These are phyloP conservation scores for Sporisorium graminicola DNA, from an alignment of 1,284 basidiomycete genomes.

Conservation along the genomic window DNA sequence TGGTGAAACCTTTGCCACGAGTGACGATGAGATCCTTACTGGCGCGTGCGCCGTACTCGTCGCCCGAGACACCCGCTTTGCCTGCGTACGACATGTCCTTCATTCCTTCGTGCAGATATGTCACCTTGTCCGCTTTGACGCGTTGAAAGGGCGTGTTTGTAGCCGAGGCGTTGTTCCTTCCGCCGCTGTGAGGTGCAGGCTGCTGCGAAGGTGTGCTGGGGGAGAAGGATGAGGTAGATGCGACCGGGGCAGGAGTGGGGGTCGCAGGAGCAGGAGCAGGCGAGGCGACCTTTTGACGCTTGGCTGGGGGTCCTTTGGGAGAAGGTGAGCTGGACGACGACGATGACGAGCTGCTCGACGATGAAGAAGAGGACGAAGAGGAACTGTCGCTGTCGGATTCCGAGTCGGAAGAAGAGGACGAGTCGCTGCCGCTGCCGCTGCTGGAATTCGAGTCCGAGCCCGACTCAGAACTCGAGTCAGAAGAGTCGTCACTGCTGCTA, in stretches of 20 bases:
- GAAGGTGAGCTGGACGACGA: constrained; percentile 23
- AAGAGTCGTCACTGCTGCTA: constrained; percentile 10
- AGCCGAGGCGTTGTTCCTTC: not conserved
- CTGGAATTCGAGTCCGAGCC: constrained; percentile 11
- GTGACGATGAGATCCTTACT: constrained; percentile 90
- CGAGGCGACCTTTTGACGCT: constrained; percentile 33
- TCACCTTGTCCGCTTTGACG: constrained; percentile 79
- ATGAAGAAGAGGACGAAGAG: constrained; percentile 11
- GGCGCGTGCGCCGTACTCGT: constrained; percentile 86
- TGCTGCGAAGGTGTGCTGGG: constrained; percentile 18
- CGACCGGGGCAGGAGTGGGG: constrained; percentile 7
- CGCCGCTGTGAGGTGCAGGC: constrained; percentile 5
- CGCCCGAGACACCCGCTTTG: constrained; percentile 76
- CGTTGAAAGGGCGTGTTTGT: constrained; percentile 77
- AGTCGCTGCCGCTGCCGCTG: constrained; percentile 13
- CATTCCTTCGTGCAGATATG: constrained; percentile 75
- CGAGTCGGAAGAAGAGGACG: constrained; percentile 26
- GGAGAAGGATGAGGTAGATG: constrained; percentile 11
- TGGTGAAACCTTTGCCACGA: constrained; percentile 91
- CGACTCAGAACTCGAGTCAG: constrained; percentile 18
- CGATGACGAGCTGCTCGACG: constrained; percentile 18
- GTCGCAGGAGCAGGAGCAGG: constrained; percentile 15
- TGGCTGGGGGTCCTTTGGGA: constrained; percentile 35
- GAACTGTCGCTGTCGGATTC: constrained; percentile 15
- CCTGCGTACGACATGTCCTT: constrained; percentile 86